Conservation (phyloP, 192 early-diverging fungal genomes). For the Funneliformis mosseae region DNA sequence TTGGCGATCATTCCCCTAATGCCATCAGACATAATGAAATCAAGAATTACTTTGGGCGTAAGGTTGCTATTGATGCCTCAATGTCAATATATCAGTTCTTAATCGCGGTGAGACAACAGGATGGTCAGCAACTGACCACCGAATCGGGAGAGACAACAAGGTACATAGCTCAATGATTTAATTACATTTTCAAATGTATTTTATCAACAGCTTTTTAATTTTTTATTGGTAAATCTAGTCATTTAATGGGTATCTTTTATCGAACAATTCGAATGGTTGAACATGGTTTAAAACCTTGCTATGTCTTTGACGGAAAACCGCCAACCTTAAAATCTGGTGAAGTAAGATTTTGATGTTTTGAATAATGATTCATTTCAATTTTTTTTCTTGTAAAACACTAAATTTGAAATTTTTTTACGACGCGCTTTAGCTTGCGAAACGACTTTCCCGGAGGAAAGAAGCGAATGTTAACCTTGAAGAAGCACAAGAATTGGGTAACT, state of each 20-base stretch:
- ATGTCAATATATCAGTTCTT: slow-evolving; percentile 99
- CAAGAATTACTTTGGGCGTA: slow-evolving; percentile 89
- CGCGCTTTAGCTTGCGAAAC: slow-evolving; percentile 63
- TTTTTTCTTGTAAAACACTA: slow-evolving; percentile 10
- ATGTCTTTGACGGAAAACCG: slow-evolving; percentile 99
- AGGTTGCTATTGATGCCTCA: slow-evolving; percentile 97
- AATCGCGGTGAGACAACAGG: slow-evolving; percentile 87
- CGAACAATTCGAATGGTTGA: slow-evolving; percentile 96
- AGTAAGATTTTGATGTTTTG: slow-evolving; percentile 47
- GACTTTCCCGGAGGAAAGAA: slow-evolving; percentile 70
- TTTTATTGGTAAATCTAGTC: slow-evolving; percentile 52
- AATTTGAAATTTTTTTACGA: background rate
- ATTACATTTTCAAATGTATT: background rate
- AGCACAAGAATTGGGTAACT: slow-evolving; percentile 66
- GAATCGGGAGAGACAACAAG: slow-evolving; percentile 91
- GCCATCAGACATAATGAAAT: slow-evolving; percentile 84
- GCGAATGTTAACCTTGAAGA: slow-evolving; percentile 69
- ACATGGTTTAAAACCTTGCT: slow-evolving; percentile 93
- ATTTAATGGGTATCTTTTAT: slow-evolving; percentile 96
- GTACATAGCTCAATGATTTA: slow-evolving; percentile 38
- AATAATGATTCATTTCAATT: background rate
- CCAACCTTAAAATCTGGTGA: slow-evolving; percentile 91
- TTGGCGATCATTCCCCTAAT: slow-evolving; percentile 85
- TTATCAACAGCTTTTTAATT: background rate
- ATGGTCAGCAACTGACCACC: slow-evolving; percentile 88